phyloP scores from a whole-genome alignment of 306 rosid species.

The Vigna nakashimae region DNA sequence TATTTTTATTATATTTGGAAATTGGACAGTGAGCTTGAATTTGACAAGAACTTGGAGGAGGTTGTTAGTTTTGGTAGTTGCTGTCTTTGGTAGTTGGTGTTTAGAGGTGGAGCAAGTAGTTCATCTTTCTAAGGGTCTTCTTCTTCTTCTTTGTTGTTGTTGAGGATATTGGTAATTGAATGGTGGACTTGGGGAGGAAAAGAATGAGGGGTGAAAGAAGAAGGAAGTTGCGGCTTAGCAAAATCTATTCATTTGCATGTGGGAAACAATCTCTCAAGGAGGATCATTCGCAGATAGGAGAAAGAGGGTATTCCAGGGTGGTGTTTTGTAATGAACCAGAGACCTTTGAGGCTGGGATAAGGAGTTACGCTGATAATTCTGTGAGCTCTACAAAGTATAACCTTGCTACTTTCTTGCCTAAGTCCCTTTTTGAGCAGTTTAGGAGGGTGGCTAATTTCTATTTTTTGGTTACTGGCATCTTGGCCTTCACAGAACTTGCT shows the following conservation, averaged over 20 bases:
- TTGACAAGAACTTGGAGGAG: conserved; percentile 1
- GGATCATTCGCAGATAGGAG: conserved; percentile 82
- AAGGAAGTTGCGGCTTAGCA: conserved; percentile 74
- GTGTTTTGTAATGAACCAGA: conserved; percentile 80
- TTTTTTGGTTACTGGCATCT: conserved; percentile 74
- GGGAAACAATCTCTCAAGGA: conserved; percentile 62
- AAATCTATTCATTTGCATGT: conserved; percentile 83
- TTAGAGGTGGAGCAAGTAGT: conserved; percentile 9
- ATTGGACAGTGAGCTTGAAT: conserved; percentile 17
- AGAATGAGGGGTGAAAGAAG: conserved; percentile 63
- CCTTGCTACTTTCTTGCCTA: conserved; percentile 81
- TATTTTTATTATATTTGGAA: conserved; percentile 4
- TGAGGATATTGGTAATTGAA: conserved; percentile 1
- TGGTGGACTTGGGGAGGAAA: conserved; percentile 23
- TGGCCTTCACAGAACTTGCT: conserved; percentile 84
- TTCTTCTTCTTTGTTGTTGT: background rate
- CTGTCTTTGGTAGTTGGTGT: conserved; percentile 20
- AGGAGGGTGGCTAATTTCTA: conserved; percentile 96
- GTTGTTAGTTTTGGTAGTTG: conserved; percentile 8
- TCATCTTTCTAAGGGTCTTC: conserved; percentile 9
- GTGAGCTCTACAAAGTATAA: conserved; percentile 88
- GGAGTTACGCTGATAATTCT: conserved; percentile 64
- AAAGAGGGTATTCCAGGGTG: conserved; percentile 80
- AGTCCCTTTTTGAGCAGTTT: conserved; percentile 95
- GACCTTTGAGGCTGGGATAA: conserved; percentile 59